Evolutionary conservation across 495 filamentous ascomycete species (phyloP).

Genomic region (Emericellopsis terricola): DNA sequence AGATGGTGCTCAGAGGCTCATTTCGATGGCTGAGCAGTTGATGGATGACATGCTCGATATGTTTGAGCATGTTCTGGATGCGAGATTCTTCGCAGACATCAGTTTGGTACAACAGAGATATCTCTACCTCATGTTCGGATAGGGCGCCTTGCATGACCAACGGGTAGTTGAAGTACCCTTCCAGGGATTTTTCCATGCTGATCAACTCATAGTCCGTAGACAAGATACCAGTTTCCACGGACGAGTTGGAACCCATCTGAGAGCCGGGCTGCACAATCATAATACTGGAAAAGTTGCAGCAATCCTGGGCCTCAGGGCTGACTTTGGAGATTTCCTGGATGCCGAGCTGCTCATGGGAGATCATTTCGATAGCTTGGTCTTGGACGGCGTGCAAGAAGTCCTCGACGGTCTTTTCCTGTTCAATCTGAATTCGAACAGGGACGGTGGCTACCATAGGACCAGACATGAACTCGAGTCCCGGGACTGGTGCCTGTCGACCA

Average conservation of each 20-base stretch:
- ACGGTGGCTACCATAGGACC: slow-evolving; percentile 40
- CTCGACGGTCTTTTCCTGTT: slow-evolving; percentile 1
- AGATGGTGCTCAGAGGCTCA: background rate
- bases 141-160: slow-evolving; percentile 10
- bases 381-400: slow-evolving; percentile 13
- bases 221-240: background rate
- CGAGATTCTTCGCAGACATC: slow-evolving; percentile 3
- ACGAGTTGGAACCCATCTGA: background rate
- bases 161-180: no score
- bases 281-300: no score
- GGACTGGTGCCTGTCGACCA: slow-evolving; percentile 26
- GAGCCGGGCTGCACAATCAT: background rate
- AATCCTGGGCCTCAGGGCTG: slow-evolving; percentile 2
- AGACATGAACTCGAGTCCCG: slow-evolving; percentile 24
- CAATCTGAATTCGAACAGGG: slow-evolving; percentile 22
- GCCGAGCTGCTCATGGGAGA: no score
- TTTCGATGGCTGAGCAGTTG: no score
- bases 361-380: slow-evolving; percentile 13
- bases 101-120: slow-evolving; percentile 6
- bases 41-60: slow-evolving; percentile 4
- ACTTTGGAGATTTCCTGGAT: slow-evolving; percentile 11
- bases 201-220: background rate
- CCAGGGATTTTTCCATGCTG: no score
- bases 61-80: slow-evolving; percentile 7
- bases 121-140: slow-evolving; percentile 1